Evolutionary conservation across 768 basidiomycete genomes (phyloP).

Genomic region (Leccinum barrowsii): DNA sequence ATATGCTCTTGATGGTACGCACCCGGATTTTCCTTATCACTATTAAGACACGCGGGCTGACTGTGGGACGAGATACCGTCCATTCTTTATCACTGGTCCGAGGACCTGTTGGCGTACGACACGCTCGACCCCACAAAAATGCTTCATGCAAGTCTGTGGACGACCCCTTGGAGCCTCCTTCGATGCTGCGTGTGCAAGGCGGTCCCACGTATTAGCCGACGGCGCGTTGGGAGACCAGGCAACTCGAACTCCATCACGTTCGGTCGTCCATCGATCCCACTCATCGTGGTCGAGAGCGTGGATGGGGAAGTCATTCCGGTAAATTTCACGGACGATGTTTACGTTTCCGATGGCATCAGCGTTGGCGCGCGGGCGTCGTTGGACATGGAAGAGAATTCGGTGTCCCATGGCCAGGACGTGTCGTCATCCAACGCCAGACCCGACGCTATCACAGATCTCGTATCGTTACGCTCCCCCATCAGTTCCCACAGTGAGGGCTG

Average conservation of each 20-base stretch:
- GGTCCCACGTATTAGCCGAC: neutral
- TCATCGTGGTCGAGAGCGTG: conserved; percentile 12
- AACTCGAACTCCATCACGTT: neutral
- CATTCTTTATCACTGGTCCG: conserved; percentile 19
- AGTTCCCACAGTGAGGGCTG: neutral
- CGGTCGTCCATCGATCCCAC: conserved; percentile 3
- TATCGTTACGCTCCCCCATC: neutral
- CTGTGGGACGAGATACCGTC: conserved; percentile 16
- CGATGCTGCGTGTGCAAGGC: neutral
- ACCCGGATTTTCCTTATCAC: neutral
- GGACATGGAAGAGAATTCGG: neutral
- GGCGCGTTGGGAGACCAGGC: neutral
- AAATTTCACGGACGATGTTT: neutral
- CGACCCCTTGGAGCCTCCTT: conserved; percentile 2
- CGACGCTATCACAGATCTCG: neutral
- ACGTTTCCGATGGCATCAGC: neutral
- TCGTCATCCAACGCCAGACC: neutral
- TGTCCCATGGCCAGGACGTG: neutral
- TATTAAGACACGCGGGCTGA: neutral
- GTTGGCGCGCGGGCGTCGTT: neutral
- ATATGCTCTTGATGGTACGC: conserved; percentile 24
- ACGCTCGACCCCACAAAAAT: neutral
- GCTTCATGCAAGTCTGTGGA: conserved; percentile 4
- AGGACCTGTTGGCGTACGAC: conserved; percentile 14
- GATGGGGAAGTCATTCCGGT: conserved; percentile 15